Conservation (phyloP, 2,329 filamentous ascomycete genomes). For the Tolypocladium tropicale region DNA sequence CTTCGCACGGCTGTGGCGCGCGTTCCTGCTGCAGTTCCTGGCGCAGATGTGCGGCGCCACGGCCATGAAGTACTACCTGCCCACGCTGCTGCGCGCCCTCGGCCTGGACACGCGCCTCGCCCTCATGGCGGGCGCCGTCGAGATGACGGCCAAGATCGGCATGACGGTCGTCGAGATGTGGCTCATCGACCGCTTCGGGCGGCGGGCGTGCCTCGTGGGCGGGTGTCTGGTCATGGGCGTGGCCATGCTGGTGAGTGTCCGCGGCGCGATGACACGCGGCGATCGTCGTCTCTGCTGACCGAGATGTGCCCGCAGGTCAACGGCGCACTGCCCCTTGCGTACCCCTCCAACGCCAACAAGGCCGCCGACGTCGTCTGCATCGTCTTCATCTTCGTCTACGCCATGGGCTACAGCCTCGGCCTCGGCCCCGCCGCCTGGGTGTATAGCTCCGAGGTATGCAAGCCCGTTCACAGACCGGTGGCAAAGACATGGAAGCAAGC, state of each 20-base stretch:
- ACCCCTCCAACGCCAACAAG: slow-evolving; percentile 37
- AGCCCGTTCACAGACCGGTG: no score
- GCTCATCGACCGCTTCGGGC: slow-evolving; percentile 42
- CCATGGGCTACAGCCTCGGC: slow-evolving; percentile 46
- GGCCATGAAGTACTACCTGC: slow-evolving; percentile 51
- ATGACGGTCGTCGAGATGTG: slow-evolving; percentile 47
- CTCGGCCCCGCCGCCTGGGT: slow-evolving; percentile 49
- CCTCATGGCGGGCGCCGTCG: slow-evolving; percentile 43
- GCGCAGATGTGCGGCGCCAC: slow-evolving; percentile 49
- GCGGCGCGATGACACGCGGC: no score
- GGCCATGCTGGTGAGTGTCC: slow-evolving; percentile 30
- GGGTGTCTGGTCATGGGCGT: slow-evolving; percentile 43
- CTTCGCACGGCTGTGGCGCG: slow-evolving; percentile 44
- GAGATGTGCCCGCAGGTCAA: slow-evolving; percentile 36
- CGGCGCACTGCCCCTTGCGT: slow-evolving; percentile 38
- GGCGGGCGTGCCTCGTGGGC: slow-evolving; percentile 35
- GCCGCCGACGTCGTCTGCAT: slow-evolving; percentile 40
- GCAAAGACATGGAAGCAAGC: no score
- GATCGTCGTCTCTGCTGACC: no score
- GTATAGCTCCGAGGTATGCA: slow-evolving; percentile 43
- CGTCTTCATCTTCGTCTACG: slow-evolving; percentile 47
- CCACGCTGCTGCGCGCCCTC: slow-evolving; percentile 39
- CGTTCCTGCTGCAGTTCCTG: slow-evolving; percentile 47
- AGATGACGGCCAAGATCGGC: slow-evolving; percentile 46
- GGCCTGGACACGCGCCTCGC: slow-evolving; percentile 37